Percentiles rank a stretch among this genome's conserved stretches.
phyloP scores from a whole-genome alignment of 192 early-diverging fungal genomes.

The Umbelopsis isabellina region DNA sequence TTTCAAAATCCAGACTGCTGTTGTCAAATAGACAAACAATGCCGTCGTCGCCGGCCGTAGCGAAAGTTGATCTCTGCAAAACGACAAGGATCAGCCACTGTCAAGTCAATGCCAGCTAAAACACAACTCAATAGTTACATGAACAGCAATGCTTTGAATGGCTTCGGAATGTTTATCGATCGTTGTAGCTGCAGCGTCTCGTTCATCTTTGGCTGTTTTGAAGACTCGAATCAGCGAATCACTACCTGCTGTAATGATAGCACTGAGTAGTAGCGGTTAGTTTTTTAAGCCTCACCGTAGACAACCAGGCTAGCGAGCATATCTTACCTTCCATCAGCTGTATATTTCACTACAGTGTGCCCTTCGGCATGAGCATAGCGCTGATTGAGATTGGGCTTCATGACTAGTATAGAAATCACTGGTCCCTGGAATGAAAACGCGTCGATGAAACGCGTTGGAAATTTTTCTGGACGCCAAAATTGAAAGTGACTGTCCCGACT shows the following conservation, averaged over 20 bases:
- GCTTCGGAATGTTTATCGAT: constrained; percentile 23
- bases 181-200: background rate
- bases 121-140: background rate
- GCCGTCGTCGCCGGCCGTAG: constrained; percentile 32
- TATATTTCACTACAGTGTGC: constrained; percentile 23
- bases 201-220: constrained; percentile 2
- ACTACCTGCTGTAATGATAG: constrained; percentile 21
- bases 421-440: background rate
- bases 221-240: constrained; percentile 22
- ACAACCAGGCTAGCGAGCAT: no score
- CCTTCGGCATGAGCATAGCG: constrained; percentile 22
- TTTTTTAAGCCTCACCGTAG: background rate
- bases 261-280: background rate
- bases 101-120: background rate
- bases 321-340: constrained; percentile 22
- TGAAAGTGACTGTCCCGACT: background rate
- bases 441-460: constrained; percentile 4
- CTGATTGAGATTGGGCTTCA: constrained; percentile 12
- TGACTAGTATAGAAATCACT: background rate
- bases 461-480: constrained; percentile 19
- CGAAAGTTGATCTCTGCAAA: constrained; percentile 20
- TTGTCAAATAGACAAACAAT: constrained; percentile 26
- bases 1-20: constrained; percentile 25
- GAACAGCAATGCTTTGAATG: constrained; percentile 21
- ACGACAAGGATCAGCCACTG: background rate